Conservation (phyloP, 495 filamentous ascomycete genomes). For the Penicillium taxi region DNA sequence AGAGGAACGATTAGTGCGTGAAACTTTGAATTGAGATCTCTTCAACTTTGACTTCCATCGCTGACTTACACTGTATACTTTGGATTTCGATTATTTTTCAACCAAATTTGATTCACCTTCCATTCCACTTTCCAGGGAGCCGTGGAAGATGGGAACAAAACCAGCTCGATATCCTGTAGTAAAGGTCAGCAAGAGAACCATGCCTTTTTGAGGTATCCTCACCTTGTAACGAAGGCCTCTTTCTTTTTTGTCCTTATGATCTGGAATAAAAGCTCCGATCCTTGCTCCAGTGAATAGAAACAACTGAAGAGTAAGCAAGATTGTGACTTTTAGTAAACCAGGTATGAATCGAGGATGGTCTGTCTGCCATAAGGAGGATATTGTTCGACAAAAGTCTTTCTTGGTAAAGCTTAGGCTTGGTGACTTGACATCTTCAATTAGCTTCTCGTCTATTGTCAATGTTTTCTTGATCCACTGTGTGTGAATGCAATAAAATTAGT, state of each 20-base stretch:
- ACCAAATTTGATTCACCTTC: constrained; percentile 12
- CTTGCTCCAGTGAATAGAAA: constrained; percentile 19
- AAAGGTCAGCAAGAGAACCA: not conserved
- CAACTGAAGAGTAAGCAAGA: constrained; percentile 15
- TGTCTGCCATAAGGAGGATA: constrained; percentile 11
- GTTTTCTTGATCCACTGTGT: not conserved
- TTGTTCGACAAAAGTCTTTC: constrained; percentile 11
- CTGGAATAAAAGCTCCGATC: constrained; percentile 16
- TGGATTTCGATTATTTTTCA: constrained; percentile 12
- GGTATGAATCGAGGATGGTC: constrained; percentile 13
- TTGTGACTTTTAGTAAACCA: constrained; percentile 13
- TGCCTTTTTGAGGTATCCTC: not conserved
- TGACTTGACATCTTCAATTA: constrained; percentile 13
- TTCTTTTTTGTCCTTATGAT: constrained; percentile 8
- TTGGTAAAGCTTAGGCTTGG: constrained; percentile 13
- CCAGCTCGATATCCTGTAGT: constrained; percentile 9
- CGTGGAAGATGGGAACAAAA: constrained; percentile 8
- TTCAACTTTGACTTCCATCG: too few relatives aligned
- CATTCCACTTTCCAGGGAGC: constrained; percentile 8
- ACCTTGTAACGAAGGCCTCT: constrained; percentile 12
- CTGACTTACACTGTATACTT: constrained; percentile 13
- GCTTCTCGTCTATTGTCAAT: not conserved
- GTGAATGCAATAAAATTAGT: too few relatives aligned
- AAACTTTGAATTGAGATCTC: not conserved
- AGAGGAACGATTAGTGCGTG: not conserved